Evolutionary conservation across 2,329 filamentous ascomycete genomes (phyloP).

Genomic region (Pseudogymnoascus sp.): DNA sequence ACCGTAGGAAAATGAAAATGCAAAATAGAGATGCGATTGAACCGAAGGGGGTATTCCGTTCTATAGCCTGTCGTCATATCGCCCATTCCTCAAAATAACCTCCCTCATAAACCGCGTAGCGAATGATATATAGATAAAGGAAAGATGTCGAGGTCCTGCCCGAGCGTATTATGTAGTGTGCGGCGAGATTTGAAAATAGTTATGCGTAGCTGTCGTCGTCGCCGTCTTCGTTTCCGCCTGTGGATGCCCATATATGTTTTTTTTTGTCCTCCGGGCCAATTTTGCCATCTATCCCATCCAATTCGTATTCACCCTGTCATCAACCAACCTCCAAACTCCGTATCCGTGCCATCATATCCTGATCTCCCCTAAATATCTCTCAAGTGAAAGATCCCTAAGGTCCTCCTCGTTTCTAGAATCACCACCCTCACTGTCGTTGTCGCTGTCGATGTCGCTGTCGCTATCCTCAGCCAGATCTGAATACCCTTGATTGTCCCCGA

Average conservation of each 20-base stretch:
- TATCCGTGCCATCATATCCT: slow-evolving; percentile 2
- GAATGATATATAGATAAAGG: slow-evolving; percentile 4
- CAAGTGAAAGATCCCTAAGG: not conserved
- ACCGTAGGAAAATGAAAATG: slow-evolving; percentile 4
- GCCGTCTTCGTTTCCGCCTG: not conserved
- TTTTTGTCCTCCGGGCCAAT: slow-evolving; percentile 2
- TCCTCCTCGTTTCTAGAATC: not conserved
- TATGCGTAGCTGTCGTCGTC: slow-evolving; percentile 3
- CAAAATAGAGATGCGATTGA: slow-evolving; percentile 3
- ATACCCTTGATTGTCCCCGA: slow-evolving; percentile 21
- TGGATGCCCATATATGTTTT: not conserved
- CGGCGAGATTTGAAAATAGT: not conserved
- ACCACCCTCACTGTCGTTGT: not conserved
- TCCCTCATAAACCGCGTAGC: slow-evolving; percentile 4
- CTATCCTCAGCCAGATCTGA: slow-evolving; percentile 1
- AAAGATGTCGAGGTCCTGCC: slow-evolving; percentile 4
- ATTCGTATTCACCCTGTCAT: not conserved
- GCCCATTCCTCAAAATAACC: slow-evolving; percentile 1
- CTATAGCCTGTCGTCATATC: slow-evolving; percentile 6
- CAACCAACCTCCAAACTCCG: not conserved
- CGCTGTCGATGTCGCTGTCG: not conserved
- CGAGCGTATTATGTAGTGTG: not conserved
- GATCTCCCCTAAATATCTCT: not conserved
- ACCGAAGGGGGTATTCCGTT: slow-evolving; percentile 7
- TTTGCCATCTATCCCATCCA: slow-evolving; percentile 1